Percentiles rank a stretch among this genome's conserved stretches.
Evolutionary conservation across 73 alveolate genomes (phyloP).

Genomic region (Tetrahymena malaccensis): DNA sequence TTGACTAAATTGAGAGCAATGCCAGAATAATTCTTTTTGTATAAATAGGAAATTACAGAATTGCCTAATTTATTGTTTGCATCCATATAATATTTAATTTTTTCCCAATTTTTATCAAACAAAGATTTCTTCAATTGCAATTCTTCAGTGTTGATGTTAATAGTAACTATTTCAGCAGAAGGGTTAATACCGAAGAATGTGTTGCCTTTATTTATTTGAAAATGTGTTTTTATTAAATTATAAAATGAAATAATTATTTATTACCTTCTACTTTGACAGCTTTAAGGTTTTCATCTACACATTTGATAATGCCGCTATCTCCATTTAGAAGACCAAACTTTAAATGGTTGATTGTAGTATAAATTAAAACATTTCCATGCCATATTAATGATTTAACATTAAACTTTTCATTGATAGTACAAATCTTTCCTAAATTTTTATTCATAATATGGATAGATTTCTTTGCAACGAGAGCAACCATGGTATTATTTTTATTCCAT

Average conservation of each 20-base stretch:
- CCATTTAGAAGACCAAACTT: conserved; percentile 75
- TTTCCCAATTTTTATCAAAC: conserved; percentile 47
- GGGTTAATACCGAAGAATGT: conserved; percentile 27
- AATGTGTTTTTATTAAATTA: not conserved
- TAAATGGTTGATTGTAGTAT: conserved; percentile 83
- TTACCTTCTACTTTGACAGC: conserved; percentile 27
- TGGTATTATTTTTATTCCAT: conserved; percentile 70
- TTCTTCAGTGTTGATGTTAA: conserved; percentile 49
- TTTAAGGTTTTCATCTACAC: conserved; percentile 49
- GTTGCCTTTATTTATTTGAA: not conserved
- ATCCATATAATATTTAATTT: conserved; percentile 28
- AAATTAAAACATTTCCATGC: conserved; percentile 75
- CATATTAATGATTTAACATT: conserved; percentile 65
- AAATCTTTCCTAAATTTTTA: conserved; percentile 68
- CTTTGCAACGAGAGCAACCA: conserved; percentile 76
- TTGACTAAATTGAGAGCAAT: conserved; percentile 46
- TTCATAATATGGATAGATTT: conserved; percentile 60
- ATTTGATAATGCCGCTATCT: conserved; percentile 51
- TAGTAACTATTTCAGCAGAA: conserved; percentile 28
- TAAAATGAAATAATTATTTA: not conserved
- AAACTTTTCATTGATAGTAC: conserved; percentile 65
- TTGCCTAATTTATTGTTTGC: conserved; percentile 49
- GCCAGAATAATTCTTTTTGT: conserved; percentile 50
- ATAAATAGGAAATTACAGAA: conserved; percentile 42
- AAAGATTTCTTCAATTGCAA: conserved; percentile 52